These are phyloP conservation scores for Boletus bicolor DNA, from an alignment of 768 basidiomycete species.

Conservation along the genomic window DNA sequence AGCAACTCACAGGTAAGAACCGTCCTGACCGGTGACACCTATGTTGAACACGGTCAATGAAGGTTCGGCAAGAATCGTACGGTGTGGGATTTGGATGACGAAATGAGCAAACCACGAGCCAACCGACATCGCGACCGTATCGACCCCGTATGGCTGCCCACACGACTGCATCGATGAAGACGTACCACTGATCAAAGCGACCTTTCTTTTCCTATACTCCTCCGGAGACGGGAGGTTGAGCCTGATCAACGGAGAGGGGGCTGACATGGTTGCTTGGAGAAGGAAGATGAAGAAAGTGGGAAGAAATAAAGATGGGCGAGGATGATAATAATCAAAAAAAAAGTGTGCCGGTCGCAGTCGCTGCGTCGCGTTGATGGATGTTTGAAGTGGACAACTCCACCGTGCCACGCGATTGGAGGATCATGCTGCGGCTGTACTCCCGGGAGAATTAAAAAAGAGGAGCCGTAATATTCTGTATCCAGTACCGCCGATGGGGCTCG, in stretches of 20 bases:
- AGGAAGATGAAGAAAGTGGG: background rate
- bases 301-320: background rate
- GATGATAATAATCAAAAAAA: background rate
- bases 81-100: background rate
- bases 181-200: slow-evolving; percentile 87
- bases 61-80: background rate
- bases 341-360: background rate
- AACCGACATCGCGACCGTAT: background rate
- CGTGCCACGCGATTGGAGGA: background rate
- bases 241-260: slow-evolving; percentile 39
- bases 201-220: slow-evolving; percentile 87
- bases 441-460: slow-evolving; percentile 7
- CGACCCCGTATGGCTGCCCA: background rate
- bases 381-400: background rate
- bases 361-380: slow-evolving; percentile 6
- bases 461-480: slow-evolving; percentile 23
- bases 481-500: slow-evolving; percentile 38
- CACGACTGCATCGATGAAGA: slow-evolving; percentile 9
- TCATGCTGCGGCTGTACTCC: background rate
- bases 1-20: slow-evolving; percentile 82
- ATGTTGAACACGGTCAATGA: slow-evolving; percentile 13
- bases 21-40: slow-evolving; percentile 97
- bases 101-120: background rate
- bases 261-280: slow-evolving; percentile 17
- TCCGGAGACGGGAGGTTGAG: slow-evolving; percentile 66